Percentiles rank a stretch among this genome's conserved stretches.
phyloP scores from a whole-genome alignment of 2,329 filamentous ascomycete genomes.

The Sporothrix dimorphospora region DNA sequence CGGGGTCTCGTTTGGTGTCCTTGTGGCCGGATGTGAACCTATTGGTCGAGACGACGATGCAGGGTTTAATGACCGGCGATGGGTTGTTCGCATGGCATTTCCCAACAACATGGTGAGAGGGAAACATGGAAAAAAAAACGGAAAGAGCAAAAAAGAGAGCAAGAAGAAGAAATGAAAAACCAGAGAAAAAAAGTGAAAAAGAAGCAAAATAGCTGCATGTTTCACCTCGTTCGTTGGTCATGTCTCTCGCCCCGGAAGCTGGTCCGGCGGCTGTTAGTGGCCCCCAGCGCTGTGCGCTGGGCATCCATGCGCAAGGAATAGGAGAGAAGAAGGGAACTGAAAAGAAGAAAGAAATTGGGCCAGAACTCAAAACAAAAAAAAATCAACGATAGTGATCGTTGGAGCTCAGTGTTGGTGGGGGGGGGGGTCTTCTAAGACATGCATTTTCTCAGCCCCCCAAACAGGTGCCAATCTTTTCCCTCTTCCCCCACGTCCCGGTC shows the following conservation, averaged over 20 bases:
- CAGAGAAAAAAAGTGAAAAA: background rate
- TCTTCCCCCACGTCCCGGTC: background rate
- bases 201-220: background rate
- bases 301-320: background rate
- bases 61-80: background rate
- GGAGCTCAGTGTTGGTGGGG: background rate
- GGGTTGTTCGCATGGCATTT: background rate
- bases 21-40: slow-evolving; percentile 11
- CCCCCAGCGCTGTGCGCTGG: background rate
- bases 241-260: background rate
- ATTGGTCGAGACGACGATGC: slow-evolving; percentile 5
- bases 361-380: slow-evolving; percentile 3
- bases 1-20: background rate
- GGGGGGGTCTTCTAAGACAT: background rate
- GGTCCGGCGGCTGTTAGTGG: background rate
- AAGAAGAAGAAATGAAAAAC: background rate
- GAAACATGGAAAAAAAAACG: background rate
- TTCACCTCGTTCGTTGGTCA: background rate
- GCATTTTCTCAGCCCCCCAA: slow-evolving; percentile 15
- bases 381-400: background rate
- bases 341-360: background rate
- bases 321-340: slow-evolving; percentile 10
- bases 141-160: background rate
- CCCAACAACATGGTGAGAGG: background rate
- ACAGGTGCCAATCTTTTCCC: background rate